A percentile compares a stretch with the other conserved stretches of the same genome.
phyloP scores from a whole-genome alignment of 208 protist genomes.

The Crithidia bombi region DNA sequence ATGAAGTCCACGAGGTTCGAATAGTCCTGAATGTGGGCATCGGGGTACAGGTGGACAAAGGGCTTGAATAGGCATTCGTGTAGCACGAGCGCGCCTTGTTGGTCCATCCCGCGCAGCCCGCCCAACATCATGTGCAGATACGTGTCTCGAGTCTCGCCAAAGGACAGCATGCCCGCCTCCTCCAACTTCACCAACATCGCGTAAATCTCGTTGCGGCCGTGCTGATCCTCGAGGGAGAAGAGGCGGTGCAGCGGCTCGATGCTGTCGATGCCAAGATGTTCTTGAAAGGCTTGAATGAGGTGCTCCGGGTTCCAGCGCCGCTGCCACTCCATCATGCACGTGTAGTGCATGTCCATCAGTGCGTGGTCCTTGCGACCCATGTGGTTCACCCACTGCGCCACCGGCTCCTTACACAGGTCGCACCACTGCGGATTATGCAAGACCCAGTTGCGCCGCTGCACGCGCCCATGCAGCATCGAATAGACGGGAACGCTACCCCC shows the following conservation, averaged over 20 bases:
- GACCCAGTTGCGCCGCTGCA: conserved; percentile 89
- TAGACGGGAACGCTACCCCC: conserved; percentile 89
- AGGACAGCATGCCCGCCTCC: conserved; percentile 84
- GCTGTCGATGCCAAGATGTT: conserved; percentile 54
- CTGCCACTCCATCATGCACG: conserved; percentile 69
- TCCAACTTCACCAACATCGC: conserved; percentile 80
- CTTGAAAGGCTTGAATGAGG: conserved; percentile 56
- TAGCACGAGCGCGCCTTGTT: conserved; percentile 87
- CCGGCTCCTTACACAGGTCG: conserved; percentile 89
- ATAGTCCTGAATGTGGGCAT: conserved; percentile 88
- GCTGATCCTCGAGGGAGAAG: conserved; percentile 60
- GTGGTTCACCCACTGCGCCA: conserved; percentile 88
- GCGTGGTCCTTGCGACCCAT: conserved; percentile 90
- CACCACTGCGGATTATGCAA: conserved; percentile 88
- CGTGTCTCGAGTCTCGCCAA: conserved; percentile 77
- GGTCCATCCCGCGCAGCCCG: conserved; percentile 81
- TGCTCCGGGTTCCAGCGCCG: conserved; percentile 84
- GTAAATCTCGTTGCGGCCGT: conserved; percentile 76
- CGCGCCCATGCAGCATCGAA: conserved; percentile 76
- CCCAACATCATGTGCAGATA: conserved; percentile 86
- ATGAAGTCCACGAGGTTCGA: conserved; percentile 92
- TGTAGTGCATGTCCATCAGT: conserved; percentile 90
- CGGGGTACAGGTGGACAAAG: conserved; percentile 86
- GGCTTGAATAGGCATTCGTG: conserved; percentile 82
- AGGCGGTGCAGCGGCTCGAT: conserved; percentile 57